These are phyloP conservation scores for Megacollybia marginata DNA, from an alignment of 768 basidiomycete genomes.

Conservation along the genomic window DNA sequence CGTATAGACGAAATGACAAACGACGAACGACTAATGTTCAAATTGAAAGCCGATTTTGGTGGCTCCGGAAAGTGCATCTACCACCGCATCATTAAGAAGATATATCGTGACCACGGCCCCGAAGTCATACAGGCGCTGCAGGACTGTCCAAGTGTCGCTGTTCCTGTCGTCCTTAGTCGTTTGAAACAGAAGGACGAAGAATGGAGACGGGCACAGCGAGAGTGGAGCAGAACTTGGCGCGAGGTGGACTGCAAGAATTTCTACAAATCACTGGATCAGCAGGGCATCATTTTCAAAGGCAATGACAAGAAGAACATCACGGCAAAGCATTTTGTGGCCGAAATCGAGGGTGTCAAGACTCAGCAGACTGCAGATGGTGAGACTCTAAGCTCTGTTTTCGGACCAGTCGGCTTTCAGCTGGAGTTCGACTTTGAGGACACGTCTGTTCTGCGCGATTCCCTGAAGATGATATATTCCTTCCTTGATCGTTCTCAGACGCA, in stretches of 20 bases:
- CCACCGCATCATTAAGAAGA: conserved; percentile 87
- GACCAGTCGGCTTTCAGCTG: conserved; percentile 61
- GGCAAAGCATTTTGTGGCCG: conserved; percentile 71
- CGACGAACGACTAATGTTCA: conserved; percentile 78
- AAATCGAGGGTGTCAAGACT: conserved; percentile 66
- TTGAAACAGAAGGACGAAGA: conserved; percentile 95
- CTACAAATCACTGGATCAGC: conserved; percentile 95
- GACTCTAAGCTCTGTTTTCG: conserved; percentile 29
- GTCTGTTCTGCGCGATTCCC: conserved; percentile 76
- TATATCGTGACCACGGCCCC: conserved; percentile 77
- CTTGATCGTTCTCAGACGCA: conserved; percentile 79
- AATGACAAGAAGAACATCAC: conserved; percentile 95
- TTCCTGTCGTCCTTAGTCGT: conserved; percentile 85
- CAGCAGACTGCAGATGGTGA: conserved; percentile 39
- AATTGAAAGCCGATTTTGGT: conserved; percentile 83
- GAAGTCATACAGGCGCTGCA: conserved; percentile 85
- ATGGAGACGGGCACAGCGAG: conserved; percentile 89
- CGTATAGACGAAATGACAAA: conserved; percentile 85
- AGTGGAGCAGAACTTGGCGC: conserved; percentile 96
- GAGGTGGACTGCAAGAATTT: conserved; percentile 97
- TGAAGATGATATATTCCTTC: conserved; percentile 87
- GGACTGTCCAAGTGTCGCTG: conserved; percentile 83
- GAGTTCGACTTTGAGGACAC: conserved; percentile 74
- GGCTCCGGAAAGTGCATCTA: conserved; percentile 83
- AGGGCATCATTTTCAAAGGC: conserved; percentile 88